Evolutionary conservation across 768 basidiomycete genomes (phyloP).

Genomic region (Asterophora parasitica): DNA sequence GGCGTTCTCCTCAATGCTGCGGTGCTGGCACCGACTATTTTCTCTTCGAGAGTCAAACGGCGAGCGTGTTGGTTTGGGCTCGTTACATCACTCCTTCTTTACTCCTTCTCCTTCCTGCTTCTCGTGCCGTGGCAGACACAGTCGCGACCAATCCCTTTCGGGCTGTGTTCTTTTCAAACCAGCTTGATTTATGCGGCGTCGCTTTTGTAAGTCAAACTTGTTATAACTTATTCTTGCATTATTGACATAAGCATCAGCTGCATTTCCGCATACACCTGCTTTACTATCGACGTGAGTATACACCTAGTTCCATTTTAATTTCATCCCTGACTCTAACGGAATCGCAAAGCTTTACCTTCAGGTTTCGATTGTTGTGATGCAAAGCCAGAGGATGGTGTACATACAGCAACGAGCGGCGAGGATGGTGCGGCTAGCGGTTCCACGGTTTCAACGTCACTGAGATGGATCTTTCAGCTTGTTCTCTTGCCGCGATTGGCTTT

Average conservation of each 20-base stretch:
- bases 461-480: no score
- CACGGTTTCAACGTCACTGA: no score
- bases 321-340: no score
- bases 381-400: no score
- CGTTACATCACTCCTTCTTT: slow-evolving; percentile 3
- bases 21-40: not conserved
- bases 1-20: not conserved
- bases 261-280: slow-evolving; percentile 8
- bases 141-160: slow-evolving; percentile 2
- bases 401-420: no score
- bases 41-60: not conserved
- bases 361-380: no score
- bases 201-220: slow-evolving; percentile 1
- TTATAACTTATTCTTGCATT: not conserved
- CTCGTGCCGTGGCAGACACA: slow-evolving; percentile 5
- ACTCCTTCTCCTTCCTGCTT: slow-evolving; percentile 7
- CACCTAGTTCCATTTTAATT: no score
- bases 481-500: no score
- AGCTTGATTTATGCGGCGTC: slow-evolving; percentile 2
- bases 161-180: slow-evolving; percentile 9
- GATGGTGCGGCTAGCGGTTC: no score
- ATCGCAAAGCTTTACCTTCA: no score
- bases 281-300: not conserved
- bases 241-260: not conserved
- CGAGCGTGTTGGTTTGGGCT: slow-evolving; percentile 6